phyloP scores from a whole-genome alignment of 129 eudicot genomes.

The Pseudognaphalium luteoalbum region DNA sequence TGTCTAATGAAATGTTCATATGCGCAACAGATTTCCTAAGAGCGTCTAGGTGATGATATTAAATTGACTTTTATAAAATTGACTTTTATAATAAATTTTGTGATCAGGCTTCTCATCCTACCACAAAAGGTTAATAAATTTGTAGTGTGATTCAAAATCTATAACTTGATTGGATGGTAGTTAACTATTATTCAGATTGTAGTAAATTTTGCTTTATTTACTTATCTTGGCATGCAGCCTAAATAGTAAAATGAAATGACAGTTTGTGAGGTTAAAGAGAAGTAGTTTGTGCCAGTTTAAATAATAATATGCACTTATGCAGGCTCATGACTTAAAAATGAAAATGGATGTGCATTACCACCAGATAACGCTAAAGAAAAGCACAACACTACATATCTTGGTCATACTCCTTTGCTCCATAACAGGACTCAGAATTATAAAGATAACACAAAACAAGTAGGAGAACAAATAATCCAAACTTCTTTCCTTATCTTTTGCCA shows the following conservation, averaged over 20 bases:
- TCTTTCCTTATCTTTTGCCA: neutral
- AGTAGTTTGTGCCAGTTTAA: neutral
- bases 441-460: neutral
- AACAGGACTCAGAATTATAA: neutral
- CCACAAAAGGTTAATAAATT: slow-evolving; percentile 17
- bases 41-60: neutral
- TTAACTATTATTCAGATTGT: neutral
- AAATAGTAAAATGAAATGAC: neutral
- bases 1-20: neutral
- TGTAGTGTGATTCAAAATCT: neutral
- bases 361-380: neutral
- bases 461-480: neutral
- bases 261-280: neutral
- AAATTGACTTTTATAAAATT: no score
- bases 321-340: neutral
- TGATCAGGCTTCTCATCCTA: slow-evolving; percentile 11
- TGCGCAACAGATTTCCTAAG: neutral
- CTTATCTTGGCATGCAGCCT: slow-evolving; percentile 19
- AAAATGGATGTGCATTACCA: neutral
- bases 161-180: neutral
- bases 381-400: neutral
- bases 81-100: no score
- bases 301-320: neutral
- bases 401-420: slow-evolving; percentile 4
- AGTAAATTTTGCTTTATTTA: neutral